phyloP scores from a whole-genome alignment of 1,284 basidiomycete species.

The Chalciporus piperatoides region DNA sequence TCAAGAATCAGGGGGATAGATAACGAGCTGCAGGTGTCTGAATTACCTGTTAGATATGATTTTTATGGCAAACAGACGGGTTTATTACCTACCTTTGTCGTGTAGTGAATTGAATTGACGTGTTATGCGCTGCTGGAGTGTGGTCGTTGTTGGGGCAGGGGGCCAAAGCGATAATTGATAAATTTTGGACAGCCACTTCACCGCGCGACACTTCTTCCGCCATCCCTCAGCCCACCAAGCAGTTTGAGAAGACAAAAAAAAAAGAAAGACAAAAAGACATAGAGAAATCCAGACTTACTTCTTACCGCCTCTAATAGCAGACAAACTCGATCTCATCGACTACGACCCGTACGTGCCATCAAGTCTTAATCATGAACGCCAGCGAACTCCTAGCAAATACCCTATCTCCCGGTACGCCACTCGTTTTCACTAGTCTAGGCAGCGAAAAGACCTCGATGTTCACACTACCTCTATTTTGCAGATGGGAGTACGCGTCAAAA shows the following conservation, averaged over 20 bases:
- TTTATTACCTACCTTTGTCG: conserved; percentile 17
- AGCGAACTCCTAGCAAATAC: conserved; percentile 86
- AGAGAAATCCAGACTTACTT: conserved; percentile 12
- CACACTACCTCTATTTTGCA: conserved; percentile 34
- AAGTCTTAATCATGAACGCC: conserved; percentile 72
- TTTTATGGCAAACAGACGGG: neutral
- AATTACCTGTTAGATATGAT: conserved; percentile 16
- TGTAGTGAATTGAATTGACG: conserved; percentile 16
- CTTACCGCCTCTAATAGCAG: conserved; percentile 4
- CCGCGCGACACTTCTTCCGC: conserved; percentile 25
- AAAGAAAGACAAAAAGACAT: conserved; percentile 5
- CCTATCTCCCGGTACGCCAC: conserved; percentile 76
- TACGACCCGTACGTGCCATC: conserved; percentile 25
- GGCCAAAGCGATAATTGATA: conserved; percentile 10
- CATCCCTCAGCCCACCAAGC: conserved; percentile 24
- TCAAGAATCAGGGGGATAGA: conserved; percentile 1
- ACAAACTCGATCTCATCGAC: conserved; percentile 16
- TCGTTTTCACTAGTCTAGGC: conserved; percentile 25
- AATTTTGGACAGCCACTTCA: conserved; percentile 37
- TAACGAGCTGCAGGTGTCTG: conserved; percentile 9
- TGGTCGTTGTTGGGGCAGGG: conserved; percentile 15
- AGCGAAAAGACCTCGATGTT: conserved; percentile 10
- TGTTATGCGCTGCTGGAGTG: conserved; percentile 9
- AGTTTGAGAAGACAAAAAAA: conserved; percentile 4
- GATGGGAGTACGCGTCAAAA: conserved; percentile 83